Base-by-base conservation (phyloP, 371 early-diverging fungal species). In the Mycotypha africana region DNA sequence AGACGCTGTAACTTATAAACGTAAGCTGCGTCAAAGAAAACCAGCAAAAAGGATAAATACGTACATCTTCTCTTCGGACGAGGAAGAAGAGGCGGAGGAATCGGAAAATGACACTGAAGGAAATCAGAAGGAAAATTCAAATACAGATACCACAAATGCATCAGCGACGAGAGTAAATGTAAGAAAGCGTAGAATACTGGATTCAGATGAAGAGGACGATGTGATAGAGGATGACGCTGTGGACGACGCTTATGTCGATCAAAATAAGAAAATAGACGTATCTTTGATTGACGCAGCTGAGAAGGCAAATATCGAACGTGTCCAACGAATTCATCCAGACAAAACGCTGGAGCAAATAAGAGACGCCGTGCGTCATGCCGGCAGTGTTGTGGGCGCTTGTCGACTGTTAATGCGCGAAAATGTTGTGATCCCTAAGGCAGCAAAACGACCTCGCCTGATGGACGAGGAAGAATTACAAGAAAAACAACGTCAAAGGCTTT, bases 401-500 rank as follows among this genome's bases (percentile, higher is more conserved):
- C 3, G 17, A n/a, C 5, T 26, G 11, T 17, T 48, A 41, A 1
- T 32, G 23, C 23, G 3, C 20, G 24, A 24, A 20, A 14, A 28
- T 33, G 30, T 5, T 34, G 42, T 1, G 23, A 39, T 1, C 31
- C 40, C 32, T 23, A 30, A 16, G 19, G 22, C 17, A 23, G 19
- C 32, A 49, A 24, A 26, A 40, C 10, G 16, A 14, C 30, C 20
- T 36, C 25, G 45, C 25, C 22, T 30, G 16, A 31, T n/a, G 1
- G 53, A 49, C 2, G 44, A 56, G 1, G 53, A 45, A 7, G 51
- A 54, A 2, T 24, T 6, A 33, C 11, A 33, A 33, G 40, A 3
- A 38, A 35, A 20, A 31, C 40, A 45, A 10, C 8, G 32, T 47
- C 50, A 48, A 62, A 42, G 77, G 66, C 37, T 65, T 58, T 39